Conservation (phyloP, 805 yeast genomes). For the Blastobotrys peoriensis region DNA sequence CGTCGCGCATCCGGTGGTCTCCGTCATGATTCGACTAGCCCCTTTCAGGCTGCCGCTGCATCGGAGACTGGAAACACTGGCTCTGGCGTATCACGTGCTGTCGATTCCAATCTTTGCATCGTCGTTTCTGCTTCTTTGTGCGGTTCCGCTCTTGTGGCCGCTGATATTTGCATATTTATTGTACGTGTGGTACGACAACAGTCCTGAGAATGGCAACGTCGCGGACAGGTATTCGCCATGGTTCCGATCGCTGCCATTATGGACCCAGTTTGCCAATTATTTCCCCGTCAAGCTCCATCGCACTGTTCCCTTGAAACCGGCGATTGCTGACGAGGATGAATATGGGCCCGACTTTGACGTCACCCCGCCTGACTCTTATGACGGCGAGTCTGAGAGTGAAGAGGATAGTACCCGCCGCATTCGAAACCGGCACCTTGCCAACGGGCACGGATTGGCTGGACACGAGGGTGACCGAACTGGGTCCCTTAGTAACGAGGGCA, state of each 20-base stretch:
- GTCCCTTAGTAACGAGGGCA: not conserved
- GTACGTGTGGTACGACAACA: conserved; percentile 52
- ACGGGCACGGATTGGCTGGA: not conserved
- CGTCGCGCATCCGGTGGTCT: too few relatives aligned
- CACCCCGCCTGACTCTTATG: not conserved
- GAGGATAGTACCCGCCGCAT: not conserved
- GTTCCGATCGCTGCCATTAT: conserved; percentile 52
- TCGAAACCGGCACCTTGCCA: not conserved
- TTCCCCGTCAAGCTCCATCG: conserved; percentile 74
- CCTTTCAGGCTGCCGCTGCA: conserved; percentile 16
- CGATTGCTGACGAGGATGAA: conserved; percentile 28
- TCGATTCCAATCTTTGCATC: conserved; percentile 49
- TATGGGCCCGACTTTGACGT: not conserved
- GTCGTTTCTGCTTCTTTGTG: conserved; percentile 48
- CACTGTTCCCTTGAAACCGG: conserved; percentile 65
- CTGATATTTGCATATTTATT: conserved; percentile 56
- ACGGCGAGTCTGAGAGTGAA: not conserved
- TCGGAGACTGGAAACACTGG: conserved; percentile 59
- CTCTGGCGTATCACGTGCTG: conserved; percentile 67
- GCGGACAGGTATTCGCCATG: conserved; percentile 48
- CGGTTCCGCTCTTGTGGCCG: conserved; percentile 64
- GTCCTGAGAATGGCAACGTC: conserved; percentile 72
- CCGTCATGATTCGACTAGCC: conserved; percentile 11
- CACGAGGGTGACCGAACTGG: not conserved
- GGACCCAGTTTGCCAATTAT: conserved; percentile 69